Base-by-base conservation (phyloP, 202 grass and related monocot genomes). In the Zizania palustris region DNA sequence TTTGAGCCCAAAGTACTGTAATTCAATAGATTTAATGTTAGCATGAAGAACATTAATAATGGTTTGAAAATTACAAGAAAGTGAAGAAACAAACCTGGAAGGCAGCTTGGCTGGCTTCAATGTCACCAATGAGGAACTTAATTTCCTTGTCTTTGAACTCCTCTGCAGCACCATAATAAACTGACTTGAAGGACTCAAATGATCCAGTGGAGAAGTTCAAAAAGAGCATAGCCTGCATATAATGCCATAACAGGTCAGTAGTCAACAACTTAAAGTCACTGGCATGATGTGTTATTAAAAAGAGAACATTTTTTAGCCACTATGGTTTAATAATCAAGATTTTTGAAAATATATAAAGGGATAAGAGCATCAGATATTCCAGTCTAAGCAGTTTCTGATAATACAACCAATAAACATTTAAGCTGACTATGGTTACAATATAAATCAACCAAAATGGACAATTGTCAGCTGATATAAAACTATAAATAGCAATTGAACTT, bases 71-170 rank as follows among this genome's bases (percentile, higher is more conserved):
- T 4, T 55, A 55, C 6, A 9, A 43, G 18, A 54, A 43, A 62
- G 21, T 20, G 4, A 71, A 78, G 10, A 51, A 42, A 40, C 37
- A 42, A 86, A 99, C 96, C 92, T 99, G 80, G 45, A 99, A 91
- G 35, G 89, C 96, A 44, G 74, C 74, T 71, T 93, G 80, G 79
- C 89, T 89, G 8, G 87, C 75, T 63, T 99, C 92, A 82, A 93
- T 37, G 79, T 96, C 89, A 76, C 92, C 96, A 55, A 99, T 93
- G 43, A 99, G 86, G 88, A 96, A 99, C 75, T 78, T 91, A 34
- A 99, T 62, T 37, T 85, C 85, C 78, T 99, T 91, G 75, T 46
- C 81, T 44, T 87, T 91, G 67, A 92, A 99, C 14, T 82, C 80
- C 7, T 99, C 86, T 18, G 82, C 88, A 71, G 79, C 85, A 4